A percentile compares a stretch with the other conserved stretches of the same genome.
phyloP scores from a whole-genome alignment of 1,139 yeast species.

The Hanseniaspora sp. region DNA sequence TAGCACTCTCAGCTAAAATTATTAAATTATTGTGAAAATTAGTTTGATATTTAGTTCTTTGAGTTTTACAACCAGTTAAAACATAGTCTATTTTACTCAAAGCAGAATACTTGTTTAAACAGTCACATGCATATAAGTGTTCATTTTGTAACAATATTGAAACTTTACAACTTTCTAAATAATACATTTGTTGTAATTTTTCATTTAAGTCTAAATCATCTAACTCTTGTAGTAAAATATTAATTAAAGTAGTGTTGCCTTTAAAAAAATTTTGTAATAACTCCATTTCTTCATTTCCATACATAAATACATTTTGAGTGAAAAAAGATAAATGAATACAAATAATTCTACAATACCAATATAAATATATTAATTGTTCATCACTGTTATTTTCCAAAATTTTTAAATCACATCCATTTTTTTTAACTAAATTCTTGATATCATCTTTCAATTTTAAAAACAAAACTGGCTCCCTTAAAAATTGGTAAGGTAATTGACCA shows the following conservation, averaged over 20 bases:
- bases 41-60: slow-evolving; percentile 73
- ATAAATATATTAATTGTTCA: slow-evolving; percentile 34
- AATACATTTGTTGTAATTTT: slow-evolving; percentile 39
- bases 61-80: slow-evolving; percentile 80
- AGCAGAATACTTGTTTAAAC: slow-evolving; percentile 43
- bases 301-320: slow-evolving; percentile 30
- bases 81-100: slow-evolving; percentile 53
- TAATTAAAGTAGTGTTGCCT: slow-evolving; percentile 29
- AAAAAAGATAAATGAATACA: slow-evolving; percentile 45
- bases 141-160: slow-evolving; percentile 53
- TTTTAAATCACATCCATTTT: slow-evolving; percentile 33
- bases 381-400: slow-evolving; percentile 41
- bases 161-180: slow-evolving; percentile 56
- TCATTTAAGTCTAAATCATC: slow-evolving; percentile 26
- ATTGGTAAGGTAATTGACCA: slow-evolving; percentile 56
- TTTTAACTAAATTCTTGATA: neutral
- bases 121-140: slow-evolving; percentile 40
- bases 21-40: slow-evolving; percentile 61
- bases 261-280: slow-evolving; percentile 25
- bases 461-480: slow-evolving; percentile 45
- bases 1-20: slow-evolving; percentile 52
- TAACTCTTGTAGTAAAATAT: slow-evolving; percentile 24
- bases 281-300: slow-evolving; percentile 35
- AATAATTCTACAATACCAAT: slow-evolving; percentile 67
- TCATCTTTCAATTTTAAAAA: slow-evolving; percentile 27